A percentile compares a stretch with the other conserved stretches of the same genome.
Evolutionary conservation across 805 yeast species (phyloP).

Genomic region (Candida parachauliodes): DNA sequence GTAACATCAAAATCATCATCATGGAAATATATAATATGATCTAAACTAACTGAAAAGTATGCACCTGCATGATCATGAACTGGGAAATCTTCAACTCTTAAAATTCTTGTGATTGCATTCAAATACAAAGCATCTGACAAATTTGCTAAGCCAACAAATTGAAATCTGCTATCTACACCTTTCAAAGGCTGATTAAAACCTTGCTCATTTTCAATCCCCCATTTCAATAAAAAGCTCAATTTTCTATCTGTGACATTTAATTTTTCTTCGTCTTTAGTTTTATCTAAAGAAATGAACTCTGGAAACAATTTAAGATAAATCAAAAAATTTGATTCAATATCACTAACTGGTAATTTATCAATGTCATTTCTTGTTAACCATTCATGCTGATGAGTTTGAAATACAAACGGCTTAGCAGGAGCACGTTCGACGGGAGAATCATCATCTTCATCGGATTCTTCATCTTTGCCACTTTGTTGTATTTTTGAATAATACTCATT

Average conservation of each 20-base stretch:
- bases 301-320: slow-evolving; percentile 29
- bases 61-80: slow-evolving; percentile 16
- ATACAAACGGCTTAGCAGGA: slow-evolving; percentile 26
- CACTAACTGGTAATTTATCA: slow-evolving; percentile 13
- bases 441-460: slow-evolving; percentile 25
- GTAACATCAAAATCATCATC: slow-evolving; percentile 45
- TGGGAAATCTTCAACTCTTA: slow-evolving; percentile 30
- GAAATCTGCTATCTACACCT: slow-evolving; percentile 16
- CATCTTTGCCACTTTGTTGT: slow-evolving; percentile 22
- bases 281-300: slow-evolving; percentile 27
- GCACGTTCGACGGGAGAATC: slow-evolving; percentile 23
- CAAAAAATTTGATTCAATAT: slow-evolving; percentile 13
- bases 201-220: slow-evolving; percentile 22
- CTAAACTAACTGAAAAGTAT: slow-evolving; percentile 57
- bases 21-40: slow-evolving; percentile 67
- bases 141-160: slow-evolving; percentile 57
- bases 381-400: slow-evolving; percentile 32
- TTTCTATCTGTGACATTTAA: slow-evolving; percentile 22
- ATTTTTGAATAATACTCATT: slow-evolving; percentile 16
- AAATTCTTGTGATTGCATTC: slow-evolving; percentile 49
- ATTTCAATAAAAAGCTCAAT: slow-evolving; percentile 22
- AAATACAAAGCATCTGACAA: slow-evolving; percentile 57
- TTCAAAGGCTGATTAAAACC: slow-evolving; percentile 13
- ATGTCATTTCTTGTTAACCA: slow-evolving; percentile 24
- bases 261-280: slow-evolving; percentile 21